Evolutionary conservation across 768 basidiomycete genomes (phyloP), one percentile per base, ranked within the genome.

Genomic region (Suillus tomentosus): DNA sequence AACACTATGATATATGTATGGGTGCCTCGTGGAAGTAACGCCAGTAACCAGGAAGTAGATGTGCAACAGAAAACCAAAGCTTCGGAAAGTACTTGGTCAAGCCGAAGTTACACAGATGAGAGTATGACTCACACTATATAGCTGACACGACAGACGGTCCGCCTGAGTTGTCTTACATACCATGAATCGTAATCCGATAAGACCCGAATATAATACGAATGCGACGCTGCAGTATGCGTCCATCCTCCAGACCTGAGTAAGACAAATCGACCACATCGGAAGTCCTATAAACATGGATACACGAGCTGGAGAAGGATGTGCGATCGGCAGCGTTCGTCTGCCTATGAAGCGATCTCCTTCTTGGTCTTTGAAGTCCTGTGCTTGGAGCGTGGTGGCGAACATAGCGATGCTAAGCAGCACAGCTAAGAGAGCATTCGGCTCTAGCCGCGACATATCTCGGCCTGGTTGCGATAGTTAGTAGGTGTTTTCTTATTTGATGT

Each of bases 261-360:
- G 60, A 36, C 68, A 74, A 40, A 76, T 8, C 36, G 75, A 76
- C 75, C 74, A 74, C 19, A 76, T 45, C 8, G 74, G 74, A 2
- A 74, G 57, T 40, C 70, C 70, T 11, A 75, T 14, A 69, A 76
- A 68, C 19, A 69, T 72, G 17, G 73, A 71, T 1, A 59, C 15
- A 22, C 74, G 71, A 8, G 73, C 72, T 17, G 71, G 66, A 13
- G 56, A 68, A 19, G 84, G 83, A 19, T 78, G 74, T 14, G 76
- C 75, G 63, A 84, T 80, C 3, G 84, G 83, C 1, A 84, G 64
- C 0, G 83, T 84, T 10, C 71, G 66, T 34, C 83, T 72, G 4
- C 80, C 80, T 13, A 74, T 71, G 14, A 72, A 63, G 1, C 69
- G 65, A 59, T 84, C 84, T 10, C 83, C 83, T 19, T 78, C 76